Conservation (phyloP, 2,329 filamentous ascomycete species). For the Colletotrichum tofieldiae region DNA sequence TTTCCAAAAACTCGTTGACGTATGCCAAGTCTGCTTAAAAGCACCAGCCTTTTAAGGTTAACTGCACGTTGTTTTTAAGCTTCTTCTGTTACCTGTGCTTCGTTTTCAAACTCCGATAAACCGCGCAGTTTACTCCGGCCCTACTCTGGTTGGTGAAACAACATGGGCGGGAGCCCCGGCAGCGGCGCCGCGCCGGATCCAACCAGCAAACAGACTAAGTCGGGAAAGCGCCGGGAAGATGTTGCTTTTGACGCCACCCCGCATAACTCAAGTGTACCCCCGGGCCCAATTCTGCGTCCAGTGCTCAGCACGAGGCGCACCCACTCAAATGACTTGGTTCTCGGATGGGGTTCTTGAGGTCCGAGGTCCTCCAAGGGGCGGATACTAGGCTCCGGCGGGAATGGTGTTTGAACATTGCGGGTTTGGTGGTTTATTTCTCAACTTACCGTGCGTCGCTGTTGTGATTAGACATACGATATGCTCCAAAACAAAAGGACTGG, state of each 20-base stretch:
- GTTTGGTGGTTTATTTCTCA: not conserved
- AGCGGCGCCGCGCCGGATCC: constrained; percentile 5
- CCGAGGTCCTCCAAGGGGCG: not conserved
- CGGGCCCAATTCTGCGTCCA: not conserved
- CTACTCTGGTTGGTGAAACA: constrained; percentile 4
- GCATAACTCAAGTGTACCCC: not conserved
- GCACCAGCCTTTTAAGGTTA: not conserved
- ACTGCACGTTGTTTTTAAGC: not conserved
- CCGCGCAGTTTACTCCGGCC: not conserved
- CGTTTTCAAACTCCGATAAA: not conserved
- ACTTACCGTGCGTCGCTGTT: not conserved
- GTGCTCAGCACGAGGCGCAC: not conserved
- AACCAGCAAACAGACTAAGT: not conserved
- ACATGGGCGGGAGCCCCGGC: not conserved
- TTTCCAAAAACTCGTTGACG: not conserved
- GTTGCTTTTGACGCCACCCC: constrained; percentile 8
- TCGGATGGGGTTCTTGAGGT: constrained; percentile 16
- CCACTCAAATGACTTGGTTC: not conserved
- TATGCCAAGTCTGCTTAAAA: not conserved
- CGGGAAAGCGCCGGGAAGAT: not conserved
- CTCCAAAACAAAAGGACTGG: no score
- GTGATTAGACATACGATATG: no score
- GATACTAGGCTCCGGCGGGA: not conserved
- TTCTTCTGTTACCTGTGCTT: not conserved
- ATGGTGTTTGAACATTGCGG: not conserved